Percentiles rank a stretch among this genome's conserved stretches.
phyloP scores from a whole-genome alignment of 306 rosid genomes.

The Sicyos baderoa region DNA sequence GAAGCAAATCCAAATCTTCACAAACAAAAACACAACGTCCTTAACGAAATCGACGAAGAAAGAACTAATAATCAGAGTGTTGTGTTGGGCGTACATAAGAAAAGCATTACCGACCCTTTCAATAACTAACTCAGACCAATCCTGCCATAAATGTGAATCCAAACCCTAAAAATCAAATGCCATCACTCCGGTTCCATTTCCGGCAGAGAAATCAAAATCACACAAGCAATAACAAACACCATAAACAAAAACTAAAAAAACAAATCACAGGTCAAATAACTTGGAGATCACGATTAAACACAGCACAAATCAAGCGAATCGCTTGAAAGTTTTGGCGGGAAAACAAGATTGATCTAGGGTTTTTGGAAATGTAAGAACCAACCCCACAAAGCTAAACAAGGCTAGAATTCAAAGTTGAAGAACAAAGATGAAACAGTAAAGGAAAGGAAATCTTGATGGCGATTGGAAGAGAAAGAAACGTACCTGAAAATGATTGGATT shows the following conservation, averaged over 20 bases:
- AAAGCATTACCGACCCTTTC: slow-evolving; percentile 9
- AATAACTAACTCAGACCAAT: slow-evolving; percentile 26
- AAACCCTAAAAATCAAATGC: slow-evolving; percentile 39
- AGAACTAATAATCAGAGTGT: background rate
- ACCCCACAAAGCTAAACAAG: slow-evolving; percentile 1
- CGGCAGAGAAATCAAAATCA: background rate
- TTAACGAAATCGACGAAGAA: slow-evolving; percentile 39
- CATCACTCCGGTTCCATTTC: slow-evolving; percentile 7
- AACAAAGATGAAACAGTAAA: background rate
- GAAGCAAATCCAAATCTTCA: slow-evolving; percentile 38
- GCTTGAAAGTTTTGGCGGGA: slow-evolving; percentile 49
- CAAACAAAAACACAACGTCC: slow-evolving; percentile 40
- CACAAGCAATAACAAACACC: background rate
- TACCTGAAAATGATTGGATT: background rate
- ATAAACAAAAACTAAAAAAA: background rate
- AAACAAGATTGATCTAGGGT: slow-evolving; percentile 36
- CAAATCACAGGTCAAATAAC: background rate
- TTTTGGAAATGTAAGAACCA: slow-evolving; percentile 10
- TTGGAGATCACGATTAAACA: background rate
- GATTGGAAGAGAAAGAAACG: slow-evolving; percentile 14
- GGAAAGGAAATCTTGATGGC: background rate
- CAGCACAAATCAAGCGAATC: background rate
- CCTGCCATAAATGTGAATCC: slow-evolving; percentile 42
- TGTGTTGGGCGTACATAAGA: slow-evolving; percentile 28
- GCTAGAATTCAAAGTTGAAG: background rate